These are phyloP conservation scores for Plasmodium billcollinsi DNA, from an alignment of 169 alveolate genomes.

Conservation along the genomic window DNA sequence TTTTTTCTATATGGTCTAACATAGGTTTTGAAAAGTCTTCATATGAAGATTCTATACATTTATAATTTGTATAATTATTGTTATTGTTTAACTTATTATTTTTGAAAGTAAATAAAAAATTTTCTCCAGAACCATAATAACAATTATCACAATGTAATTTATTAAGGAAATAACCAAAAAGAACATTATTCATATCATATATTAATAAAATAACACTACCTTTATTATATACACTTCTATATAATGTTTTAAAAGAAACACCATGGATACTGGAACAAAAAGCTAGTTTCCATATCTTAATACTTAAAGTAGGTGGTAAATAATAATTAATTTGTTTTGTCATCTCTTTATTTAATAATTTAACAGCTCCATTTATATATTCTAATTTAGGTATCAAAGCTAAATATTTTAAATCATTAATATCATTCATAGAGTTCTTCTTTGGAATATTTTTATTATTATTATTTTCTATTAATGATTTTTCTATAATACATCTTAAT, in stretches of 20 bases:
- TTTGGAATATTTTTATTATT: slow-evolving; percentile 5
- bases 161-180: slow-evolving; percentile 90
- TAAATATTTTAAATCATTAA: slow-evolving; percentile 26
- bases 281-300: slow-evolving; percentile 84
- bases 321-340: slow-evolving; percentile 78
- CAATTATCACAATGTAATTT: slow-evolving; percentile 82
- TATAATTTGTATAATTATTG: neutral
- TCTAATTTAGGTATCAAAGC: slow-evolving; percentile 45
- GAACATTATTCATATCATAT: slow-evolving; percentile 87
- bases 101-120: slow-evolving; percentile 87
- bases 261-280: slow-evolving; percentile 84
- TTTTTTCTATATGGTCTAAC: no score
- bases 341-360: slow-evolving; percentile 80
- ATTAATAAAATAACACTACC: slow-evolving; percentile 88
- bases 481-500: slow-evolving; percentile 60
- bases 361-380: slow-evolving; percentile 51
- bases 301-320: slow-evolving; percentile 85
- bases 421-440: slow-evolving; percentile 20
- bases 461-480: slow-evolving; percentile 38
- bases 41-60: neutral
- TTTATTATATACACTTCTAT: slow-evolving; percentile 83
- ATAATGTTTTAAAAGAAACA: slow-evolving; percentile 85
- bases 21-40: neutral
- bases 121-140: slow-evolving; percentile 91
- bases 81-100: neutral